Evolutionary conservation across 2,329 filamentous ascomycete species (phyloP), one percentile per base, ranked within the genome.

Genomic region (Claviceps purpurea): DNA sequence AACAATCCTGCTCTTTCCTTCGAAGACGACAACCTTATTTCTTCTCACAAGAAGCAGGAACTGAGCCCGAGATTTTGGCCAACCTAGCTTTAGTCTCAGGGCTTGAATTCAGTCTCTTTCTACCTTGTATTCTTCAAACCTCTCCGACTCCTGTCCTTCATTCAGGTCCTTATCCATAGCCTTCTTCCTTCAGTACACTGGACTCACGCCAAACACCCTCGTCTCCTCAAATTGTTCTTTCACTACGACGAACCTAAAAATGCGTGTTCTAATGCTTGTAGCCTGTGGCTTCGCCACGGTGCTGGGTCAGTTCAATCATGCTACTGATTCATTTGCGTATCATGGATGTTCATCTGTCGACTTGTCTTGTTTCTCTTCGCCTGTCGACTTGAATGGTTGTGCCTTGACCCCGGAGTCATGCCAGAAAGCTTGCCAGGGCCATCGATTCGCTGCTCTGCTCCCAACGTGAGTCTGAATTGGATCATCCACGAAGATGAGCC

Each of bases 301-400:
- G 52, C 50, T 56, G 57, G 59, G 47, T 38, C 55, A 52, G 52
- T 52, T 14, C 53, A 59, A 48, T 20, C 56, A 61, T 50, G 52
- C 45, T 39, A 57, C 58, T 11, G 55, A 57, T 26, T 54, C 59
- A 1, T 65, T 61, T 45, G 53, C 56, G 6, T 63, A 63, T 46
- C 55, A 57, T 5, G 63, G 62, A 45, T 65, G 63, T 47, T 59
- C 61, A 18, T 52, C 52, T n/a, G 53, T 65, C 46, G 59, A 65
- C 24, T 24, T 61, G 30, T 53, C 58, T 52, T 58, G 60, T 45
- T 62, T 65, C 45, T 54, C 57, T 47, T 43, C 56, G 11, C 60
- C 62, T 18, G 44, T 64, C 13, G 49, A 50, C 22, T 55, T 64
- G 47, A 49, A 57, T 3, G 54, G 60, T 52, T 53, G 58, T 26